Evolutionary conservation across 2,329 filamentous ascomycete genomes (phyloP).

Genomic region (Raffaelea deltoideospora): DNA sequence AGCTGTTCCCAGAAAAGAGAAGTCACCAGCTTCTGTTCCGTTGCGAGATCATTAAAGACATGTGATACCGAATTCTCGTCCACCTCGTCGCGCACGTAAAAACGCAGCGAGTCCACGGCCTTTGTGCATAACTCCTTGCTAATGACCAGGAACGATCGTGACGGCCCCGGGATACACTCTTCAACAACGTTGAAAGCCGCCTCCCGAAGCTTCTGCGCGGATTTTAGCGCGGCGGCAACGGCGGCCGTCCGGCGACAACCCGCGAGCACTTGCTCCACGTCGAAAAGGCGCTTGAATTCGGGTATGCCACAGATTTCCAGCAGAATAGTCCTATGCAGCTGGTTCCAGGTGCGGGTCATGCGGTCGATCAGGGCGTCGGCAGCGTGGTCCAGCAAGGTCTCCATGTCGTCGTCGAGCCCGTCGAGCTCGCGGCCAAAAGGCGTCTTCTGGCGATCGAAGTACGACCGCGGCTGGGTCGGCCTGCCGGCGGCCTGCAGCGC

Average conservation of each 20-base stretch:
- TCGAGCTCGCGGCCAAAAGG: conserved; percentile 28
- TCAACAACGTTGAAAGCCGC: too few species aligned
- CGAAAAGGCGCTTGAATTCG: not conserved
- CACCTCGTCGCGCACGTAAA: not conserved
- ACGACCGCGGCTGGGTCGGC: conserved; percentile 2
- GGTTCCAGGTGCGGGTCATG: conserved; percentile 13
- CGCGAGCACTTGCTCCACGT: not conserved
- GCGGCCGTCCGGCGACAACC: too few species aligned
- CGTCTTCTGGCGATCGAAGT: not conserved
- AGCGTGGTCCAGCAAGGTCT: conserved; percentile 32
- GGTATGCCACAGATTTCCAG: not conserved
- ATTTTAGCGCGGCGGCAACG: too few species aligned
- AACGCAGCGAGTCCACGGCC: too few species aligned
- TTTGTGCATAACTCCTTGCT: too few species aligned
- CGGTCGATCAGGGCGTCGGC: conserved; percentile 35
- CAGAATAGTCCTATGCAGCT: not conserved
- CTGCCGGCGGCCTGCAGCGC: conserved; percentile 29
- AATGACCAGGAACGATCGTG: too few species aligned
- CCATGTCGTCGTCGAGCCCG: conserved; percentile 39
- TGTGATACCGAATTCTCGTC: not conserved
- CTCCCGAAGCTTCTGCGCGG: too few species aligned
- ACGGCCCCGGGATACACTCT: too few species aligned
- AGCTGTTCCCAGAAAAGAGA: too few species aligned
- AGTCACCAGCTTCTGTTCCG: not conserved
- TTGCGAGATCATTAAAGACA: not conserved